These are phyloP conservation scores for Synchytrium microbalum DNA, from an alignment of 371 early-diverging fungal genomes.

Conservation along the genomic window DNA sequence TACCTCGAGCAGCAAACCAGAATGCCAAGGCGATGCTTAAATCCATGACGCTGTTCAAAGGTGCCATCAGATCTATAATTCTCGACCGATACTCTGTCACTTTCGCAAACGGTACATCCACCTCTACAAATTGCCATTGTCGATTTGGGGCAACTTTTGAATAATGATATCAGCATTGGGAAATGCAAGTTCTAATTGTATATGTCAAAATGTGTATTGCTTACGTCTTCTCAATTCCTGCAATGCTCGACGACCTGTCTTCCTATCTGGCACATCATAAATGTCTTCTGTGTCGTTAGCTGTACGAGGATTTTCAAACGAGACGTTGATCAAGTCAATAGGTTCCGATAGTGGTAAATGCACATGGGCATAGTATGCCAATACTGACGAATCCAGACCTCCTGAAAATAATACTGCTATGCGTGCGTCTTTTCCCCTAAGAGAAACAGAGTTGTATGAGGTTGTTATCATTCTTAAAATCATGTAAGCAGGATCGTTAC, in stretches of 20 bases:
- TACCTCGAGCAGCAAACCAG: conserved; percentile 89
- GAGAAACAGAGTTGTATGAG: no score
- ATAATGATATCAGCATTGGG: no score
- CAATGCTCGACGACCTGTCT: conserved; percentile 53
- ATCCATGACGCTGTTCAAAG: conserved; percentile 90
- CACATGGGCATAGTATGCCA: conserved; percentile 71
- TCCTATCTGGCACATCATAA: conserved; percentile 84
- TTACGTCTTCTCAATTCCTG: conserved; percentile 23
- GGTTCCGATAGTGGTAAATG: conserved; percentile 61
- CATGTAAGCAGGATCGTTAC: no score
- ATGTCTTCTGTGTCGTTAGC: conserved; percentile 25
- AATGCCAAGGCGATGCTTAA: conserved; percentile 92
- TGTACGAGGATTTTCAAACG: conserved; percentile 87
- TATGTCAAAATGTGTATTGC: no score
- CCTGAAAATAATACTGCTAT: conserved; percentile 89
- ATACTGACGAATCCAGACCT: conserved; percentile 82
- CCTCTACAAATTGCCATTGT: conserved; percentile 80
- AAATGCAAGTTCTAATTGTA: no score
- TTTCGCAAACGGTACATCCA: conserved; percentile 75
- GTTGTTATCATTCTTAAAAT: no score
- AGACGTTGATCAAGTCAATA: conserved; percentile 91
- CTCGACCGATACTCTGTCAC: conserved; percentile 44
- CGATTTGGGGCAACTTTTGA: conserved; percentile 63
- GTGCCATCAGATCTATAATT: conserved; percentile 67
- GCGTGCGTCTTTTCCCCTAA: conserved; percentile 38